Evolutionary conservation across 805 yeast genomes (phyloP).

Genomic region (Cyberlindnera nakhonratchasimensis): DNA sequence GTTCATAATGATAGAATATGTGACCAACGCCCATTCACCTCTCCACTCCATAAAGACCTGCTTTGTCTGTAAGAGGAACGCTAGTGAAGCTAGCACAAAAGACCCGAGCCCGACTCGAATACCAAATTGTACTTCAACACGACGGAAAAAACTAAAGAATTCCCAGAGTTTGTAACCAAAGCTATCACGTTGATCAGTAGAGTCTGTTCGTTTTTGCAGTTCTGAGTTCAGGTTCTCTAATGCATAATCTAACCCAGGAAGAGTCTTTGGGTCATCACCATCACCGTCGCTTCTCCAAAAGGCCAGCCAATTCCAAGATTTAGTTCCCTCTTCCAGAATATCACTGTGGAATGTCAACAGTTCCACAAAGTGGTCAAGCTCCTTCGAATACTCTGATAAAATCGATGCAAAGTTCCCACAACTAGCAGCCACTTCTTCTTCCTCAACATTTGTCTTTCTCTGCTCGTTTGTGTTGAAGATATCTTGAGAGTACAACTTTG

Average conservation of each 20-base stretch:
- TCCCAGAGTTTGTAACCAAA: conserved; percentile 44
- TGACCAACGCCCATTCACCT: conserved; percentile 83
- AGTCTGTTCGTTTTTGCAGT: conserved; percentile 26
- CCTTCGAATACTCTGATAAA: conserved; percentile 58
- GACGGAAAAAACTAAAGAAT: conserved; percentile 46
- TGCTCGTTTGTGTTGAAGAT: conserved; percentile 16
- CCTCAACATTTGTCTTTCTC: conserved; percentile 47
- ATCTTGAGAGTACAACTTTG: conserved; percentile 45
- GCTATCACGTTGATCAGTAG: conserved; percentile 14
- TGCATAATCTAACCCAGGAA: conserved; percentile 19
- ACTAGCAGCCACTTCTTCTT: conserved; percentile 79
- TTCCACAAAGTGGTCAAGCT: conserved; percentile 46
- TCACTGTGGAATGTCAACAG: conserved; percentile 39
- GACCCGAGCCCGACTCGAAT: conserved; percentile 79
- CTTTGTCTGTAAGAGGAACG: conserved; percentile 57
- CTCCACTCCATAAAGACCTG: conserved; percentile 59
- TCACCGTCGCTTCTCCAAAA: conserved; percentile 40
- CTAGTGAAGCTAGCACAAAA: conserved; percentile 58
- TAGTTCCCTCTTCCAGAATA: conserved; percentile 19
- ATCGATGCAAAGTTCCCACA: conserved; percentile 77
- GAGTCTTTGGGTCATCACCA: neutral
- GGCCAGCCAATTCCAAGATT: conserved; percentile 48
- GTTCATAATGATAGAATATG: conserved; percentile 80
- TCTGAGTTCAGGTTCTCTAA: conserved; percentile 16
- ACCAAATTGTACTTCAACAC: conserved; percentile 75